A percentile compares a stretch with the other conserved stretches of the same genome.
Evolutionary conservation across 768 basidiomycete genomes (phyloP).

Genomic region (Lanmaoa pseudosensibilis): DNA sequence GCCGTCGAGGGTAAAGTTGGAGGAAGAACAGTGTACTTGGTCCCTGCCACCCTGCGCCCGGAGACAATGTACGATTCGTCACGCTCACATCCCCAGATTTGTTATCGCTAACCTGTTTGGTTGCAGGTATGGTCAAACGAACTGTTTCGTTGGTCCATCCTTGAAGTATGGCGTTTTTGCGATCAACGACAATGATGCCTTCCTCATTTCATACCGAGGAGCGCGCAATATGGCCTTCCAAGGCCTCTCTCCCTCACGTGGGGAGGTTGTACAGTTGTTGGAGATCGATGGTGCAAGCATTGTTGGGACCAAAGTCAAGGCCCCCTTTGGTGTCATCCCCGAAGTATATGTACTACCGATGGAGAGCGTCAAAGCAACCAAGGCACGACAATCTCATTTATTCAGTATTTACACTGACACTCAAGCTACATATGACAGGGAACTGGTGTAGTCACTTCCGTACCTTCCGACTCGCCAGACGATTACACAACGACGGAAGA

Average conservation of each 20-base stretch:
- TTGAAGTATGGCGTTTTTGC: constrained; percentile 94
- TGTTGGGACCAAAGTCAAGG: constrained; percentile 86
- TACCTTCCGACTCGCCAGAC: constrained; percentile 97
- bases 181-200: constrained; percentile 84
- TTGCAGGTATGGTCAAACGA: constrained; percentile 93
- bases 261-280: constrained; percentile 67
- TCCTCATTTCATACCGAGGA: constrained; percentile 83
- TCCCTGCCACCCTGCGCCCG: constrained; percentile 94
- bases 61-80: constrained; percentile 81
- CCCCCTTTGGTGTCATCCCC: constrained; percentile 77
- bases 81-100: background rate
- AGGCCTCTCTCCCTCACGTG: constrained; percentile 71
- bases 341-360: constrained; percentile 98
- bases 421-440: constrained; percentile 50
- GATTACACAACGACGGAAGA: constrained; percentile 90
- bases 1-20: constrained; percentile 68
- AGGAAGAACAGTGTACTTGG: constrained; percentile 81
- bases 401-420: background rate
- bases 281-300: constrained; percentile 79
- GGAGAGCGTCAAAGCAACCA: constrained; percentile 96
- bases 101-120: background rate
- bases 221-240: constrained; percentile 99
- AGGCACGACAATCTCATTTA: constrained; percentile 44
- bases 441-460: constrained; percentile 97
- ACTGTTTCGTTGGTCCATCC: constrained; percentile 89